These are phyloP conservation scores for Colletotrichum spinosum DNA, from an alignment of 2,329 filamentous ascomycete genomes.

Conservation along the genomic window DNA sequence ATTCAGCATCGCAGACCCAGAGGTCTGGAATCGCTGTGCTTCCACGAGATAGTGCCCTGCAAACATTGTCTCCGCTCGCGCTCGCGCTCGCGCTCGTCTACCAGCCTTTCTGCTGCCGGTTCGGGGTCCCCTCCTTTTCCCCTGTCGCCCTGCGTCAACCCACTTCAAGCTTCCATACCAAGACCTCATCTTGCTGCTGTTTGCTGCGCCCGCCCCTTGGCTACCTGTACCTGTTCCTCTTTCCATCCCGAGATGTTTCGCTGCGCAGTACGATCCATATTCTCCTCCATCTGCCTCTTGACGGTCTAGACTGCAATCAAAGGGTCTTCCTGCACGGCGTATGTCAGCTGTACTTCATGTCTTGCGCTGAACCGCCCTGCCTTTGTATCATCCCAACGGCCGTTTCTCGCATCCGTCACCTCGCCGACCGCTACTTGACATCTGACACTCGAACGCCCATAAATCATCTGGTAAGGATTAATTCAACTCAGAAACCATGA, in stretches of 20 bases:
- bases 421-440: constrained; percentile 17
- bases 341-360: neutral
- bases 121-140: constrained; percentile 8
- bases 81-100: constrained; percentile 1
- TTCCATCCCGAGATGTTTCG: constrained; percentile 16
- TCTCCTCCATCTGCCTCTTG: no score
- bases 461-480: neutral
- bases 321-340: neutral
- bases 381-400: constrained; percentile 1
- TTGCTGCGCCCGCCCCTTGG: neutral
- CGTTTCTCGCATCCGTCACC: neutral
- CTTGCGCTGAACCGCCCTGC: constrained; percentile 25
- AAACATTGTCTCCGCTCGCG: neutral
- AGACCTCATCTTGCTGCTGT: constrained; percentile 11
- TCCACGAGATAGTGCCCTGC: constrained; percentile 11
- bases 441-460: neutral
- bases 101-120: neutral
- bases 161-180: constrained; percentile 11
- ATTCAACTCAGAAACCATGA: neutral
- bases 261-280: neutral
- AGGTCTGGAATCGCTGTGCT: neutral
- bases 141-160: constrained; percentile 5
- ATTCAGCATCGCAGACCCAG: constrained; percentile 5
- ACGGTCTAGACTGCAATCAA: no score
- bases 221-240: neutral